Conservation (phyloP, 768 basidiomycete genomes). For the Calocybe cyanea region DNA sequence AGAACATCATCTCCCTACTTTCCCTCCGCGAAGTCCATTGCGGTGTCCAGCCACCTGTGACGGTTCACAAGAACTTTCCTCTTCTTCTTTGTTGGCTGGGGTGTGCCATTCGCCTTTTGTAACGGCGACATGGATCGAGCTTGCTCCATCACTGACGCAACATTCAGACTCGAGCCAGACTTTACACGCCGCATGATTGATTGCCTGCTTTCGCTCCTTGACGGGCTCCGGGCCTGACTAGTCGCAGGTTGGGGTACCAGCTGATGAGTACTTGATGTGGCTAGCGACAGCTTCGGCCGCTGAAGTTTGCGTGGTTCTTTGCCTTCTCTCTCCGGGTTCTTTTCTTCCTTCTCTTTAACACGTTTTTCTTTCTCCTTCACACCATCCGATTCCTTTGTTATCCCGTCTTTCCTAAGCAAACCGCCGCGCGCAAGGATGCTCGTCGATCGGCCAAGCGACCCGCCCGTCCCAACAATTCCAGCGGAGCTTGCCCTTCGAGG, state of each 20-base stretch:
- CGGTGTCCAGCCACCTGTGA: slow-evolving; percentile 20
- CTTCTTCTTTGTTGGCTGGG: slow-evolving; percentile 14
- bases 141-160: slow-evolving; percentile 3
- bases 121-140: slow-evolving; percentile 4
- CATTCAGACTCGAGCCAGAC: slow-evolving; percentile 29
- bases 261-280: slow-evolving; percentile 17
- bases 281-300: slow-evolving; percentile 29
- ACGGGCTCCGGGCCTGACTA: slow-evolving; percentile 6
- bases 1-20: slow-evolving; percentile 9
- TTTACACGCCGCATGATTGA: slow-evolving; percentile 28
- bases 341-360: slow-evolving; percentile 15
- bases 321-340: slow-evolving; percentile 9
- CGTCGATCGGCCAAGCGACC: slow-evolving; percentile 17
- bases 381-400: slow-evolving; percentile 12
- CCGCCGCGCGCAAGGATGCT: slow-evolving; percentile 15
- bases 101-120: slow-evolving; percentile 1
- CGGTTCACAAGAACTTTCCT: not conserved
- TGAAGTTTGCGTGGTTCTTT: slow-evolving; percentile 15
- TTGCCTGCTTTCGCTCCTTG: slow-evolving; percentile 11
- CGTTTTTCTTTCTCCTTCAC: slow-evolving; percentile 17
- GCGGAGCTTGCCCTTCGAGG: slow-evolving; percentile 18
- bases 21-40: slow-evolving; percentile 24
- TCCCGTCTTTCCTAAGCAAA: slow-evolving; percentile 15
- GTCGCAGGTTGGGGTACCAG: slow-evolving; percentile 7
- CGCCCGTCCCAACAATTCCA: slow-evolving; percentile 12